Evolutionary conservation across 331 rosid species (phyloP), one percentile per base, ranked within the genome.

Genomic region (Telfairia occidentalis): DNA sequence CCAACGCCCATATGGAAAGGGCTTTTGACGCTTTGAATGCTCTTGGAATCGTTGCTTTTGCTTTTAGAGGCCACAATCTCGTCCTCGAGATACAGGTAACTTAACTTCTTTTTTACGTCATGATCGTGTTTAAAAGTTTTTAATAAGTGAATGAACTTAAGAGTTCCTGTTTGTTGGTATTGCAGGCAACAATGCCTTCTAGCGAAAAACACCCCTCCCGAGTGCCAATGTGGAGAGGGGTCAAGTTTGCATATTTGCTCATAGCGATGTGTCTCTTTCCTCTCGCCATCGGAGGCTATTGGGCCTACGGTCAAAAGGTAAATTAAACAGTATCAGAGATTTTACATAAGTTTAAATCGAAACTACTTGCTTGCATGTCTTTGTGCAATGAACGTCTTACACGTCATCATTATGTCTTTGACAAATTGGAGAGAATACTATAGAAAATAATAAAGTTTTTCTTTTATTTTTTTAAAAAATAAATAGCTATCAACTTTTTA

Each of bases 191-290:
- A n/a, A 86, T 86, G 85, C 87, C 89, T 3, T 86, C 89, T 18
- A 86, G 67, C 19, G 87, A 83, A 74, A 86, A 86, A 32, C 79
- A 81, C 49, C 89, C 89, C 29, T 81, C 89, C n/a, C 75, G 85
- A 9, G 82, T 83, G 35, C 89, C 87, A 0, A 86, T 86, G 89
- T 83, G 89, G 89, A 86, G 79, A 43, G 89, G 87, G 6, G 82
- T 84, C 23, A 76, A 46, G 45, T 49, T 74, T 48, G 82, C 89
- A 1, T 86, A 86, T 77, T 40, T 77, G 1, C 2, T 81, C 4
- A 16, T 86, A 46, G 87, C 84, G 48, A 5, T 81, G 60, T 86
- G 89, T 73, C 7, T 86, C 26, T 86, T 78, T 11, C 89, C 89
- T 8, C 78, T 81, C 6, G 84, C 87, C 52, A 83, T 86, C 0